phyloP scores from a whole-genome alignment of 352 stramenopile species.

The Phytophthora litchii region DNA sequence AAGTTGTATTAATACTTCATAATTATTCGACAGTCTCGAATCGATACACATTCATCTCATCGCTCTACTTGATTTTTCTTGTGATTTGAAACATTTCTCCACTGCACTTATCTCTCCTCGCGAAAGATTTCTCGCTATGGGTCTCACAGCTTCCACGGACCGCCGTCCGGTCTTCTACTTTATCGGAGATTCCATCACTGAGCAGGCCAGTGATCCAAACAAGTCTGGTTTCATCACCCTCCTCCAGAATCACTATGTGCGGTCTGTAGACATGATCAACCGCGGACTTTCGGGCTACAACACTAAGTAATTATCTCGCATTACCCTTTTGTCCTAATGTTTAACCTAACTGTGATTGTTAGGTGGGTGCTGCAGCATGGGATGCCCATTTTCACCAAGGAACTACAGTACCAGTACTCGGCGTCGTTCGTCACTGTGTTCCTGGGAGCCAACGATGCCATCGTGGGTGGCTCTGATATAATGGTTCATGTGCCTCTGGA shows the following conservation, averaged over 20 bases:
- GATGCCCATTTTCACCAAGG: constrained; percentile 33
- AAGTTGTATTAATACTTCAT: too few species aligned
- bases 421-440: constrained; percentile 49
- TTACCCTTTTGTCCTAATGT: too few species aligned
- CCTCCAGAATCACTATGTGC: constrained; percentile 52
- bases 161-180: constrained; percentile 46
- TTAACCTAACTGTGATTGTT: too few species aligned
- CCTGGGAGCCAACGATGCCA: constrained; percentile 66
- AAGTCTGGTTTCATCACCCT: constrained; percentile 40
- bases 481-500: constrained; percentile 47
- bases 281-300: constrained; percentile 57
- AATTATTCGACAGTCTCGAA: constrained; percentile 1
- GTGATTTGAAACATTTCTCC: neutral
- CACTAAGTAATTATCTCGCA: constrained; percentile 14
- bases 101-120: neutral
- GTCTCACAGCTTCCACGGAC: constrained; percentile 13
- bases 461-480: constrained; percentile 32
- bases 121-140: constrained; percentile 15
- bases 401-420: constrained; percentile 35
- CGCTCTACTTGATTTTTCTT: constrained; percentile 1
- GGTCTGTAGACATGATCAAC: constrained; percentile 51
- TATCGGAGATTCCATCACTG: constrained; percentile 69
- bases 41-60: neutral
- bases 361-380: constrained; percentile 35
- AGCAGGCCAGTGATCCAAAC: constrained; percentile 41